phyloP scores from a whole-genome alignment of 176 grass and related monocot genomes.

The Phoenix dactylifera region DNA sequence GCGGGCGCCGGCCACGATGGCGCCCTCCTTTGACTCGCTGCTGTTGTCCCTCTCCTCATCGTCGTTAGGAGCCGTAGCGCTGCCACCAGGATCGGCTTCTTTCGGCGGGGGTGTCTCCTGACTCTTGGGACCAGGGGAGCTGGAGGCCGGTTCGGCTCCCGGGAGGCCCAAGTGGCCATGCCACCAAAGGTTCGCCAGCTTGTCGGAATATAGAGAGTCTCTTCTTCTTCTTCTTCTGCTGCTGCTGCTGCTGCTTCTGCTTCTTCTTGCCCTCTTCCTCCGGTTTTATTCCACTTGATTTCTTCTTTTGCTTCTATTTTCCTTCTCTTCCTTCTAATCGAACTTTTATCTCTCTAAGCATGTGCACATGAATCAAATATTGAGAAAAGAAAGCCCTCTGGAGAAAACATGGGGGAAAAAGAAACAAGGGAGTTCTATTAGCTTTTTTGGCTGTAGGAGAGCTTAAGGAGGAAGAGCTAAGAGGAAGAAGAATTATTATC shows the following conservation, averaged over 20 bases:
- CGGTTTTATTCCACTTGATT: too few species aligned
- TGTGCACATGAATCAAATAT: too few species aligned
- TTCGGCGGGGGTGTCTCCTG: neutral
- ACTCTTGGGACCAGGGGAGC: slow-evolving; percentile 35
- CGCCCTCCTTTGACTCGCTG: slow-evolving; percentile 50
- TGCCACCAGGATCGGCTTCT: slow-evolving; percentile 26
- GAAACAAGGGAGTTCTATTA: too few species aligned
- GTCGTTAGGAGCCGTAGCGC: slow-evolving; percentile 21
- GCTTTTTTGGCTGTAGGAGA: too few species aligned
- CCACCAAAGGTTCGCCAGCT: slow-evolving; percentile 98
- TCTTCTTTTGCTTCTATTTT: too few species aligned
- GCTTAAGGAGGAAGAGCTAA: too few species aligned
- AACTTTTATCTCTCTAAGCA: too few species aligned
- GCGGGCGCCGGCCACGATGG: slow-evolving; percentile 46
- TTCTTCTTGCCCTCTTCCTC: neutral
- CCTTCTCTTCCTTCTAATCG: too few species aligned
- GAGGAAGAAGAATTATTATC: too few species aligned
- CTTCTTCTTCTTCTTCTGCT: neutral
- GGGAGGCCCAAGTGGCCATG: slow-evolving; percentile 49
- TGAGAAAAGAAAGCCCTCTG: too few species aligned
- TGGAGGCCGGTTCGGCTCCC: slow-evolving; percentile 40
- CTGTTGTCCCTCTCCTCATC: slow-evolving; percentile 37
- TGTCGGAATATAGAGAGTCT: neutral
- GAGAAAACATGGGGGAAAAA: too few species aligned
- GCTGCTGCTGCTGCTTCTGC: neutral